Evolutionary conservation across 179 eudicot species (phyloP).

Genomic region (Silene coronaria): DNA sequence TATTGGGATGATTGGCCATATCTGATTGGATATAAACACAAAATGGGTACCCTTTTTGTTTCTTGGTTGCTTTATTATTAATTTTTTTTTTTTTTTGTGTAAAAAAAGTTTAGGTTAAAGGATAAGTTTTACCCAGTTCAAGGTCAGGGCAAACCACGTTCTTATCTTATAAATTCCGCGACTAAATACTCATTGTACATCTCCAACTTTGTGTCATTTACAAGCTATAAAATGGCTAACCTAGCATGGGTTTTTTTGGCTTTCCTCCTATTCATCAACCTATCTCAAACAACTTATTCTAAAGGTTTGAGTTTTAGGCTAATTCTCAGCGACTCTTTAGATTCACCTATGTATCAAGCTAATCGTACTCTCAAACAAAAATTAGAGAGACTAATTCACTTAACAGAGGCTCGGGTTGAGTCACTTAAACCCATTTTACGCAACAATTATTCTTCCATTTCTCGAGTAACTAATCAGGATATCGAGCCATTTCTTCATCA

Average conservation of each 20-base stretch:
- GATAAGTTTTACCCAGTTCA: too few species aligned
- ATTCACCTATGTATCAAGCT: background rate
- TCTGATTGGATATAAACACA: background rate
- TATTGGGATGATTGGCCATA: background rate
- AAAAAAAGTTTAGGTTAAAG: too few species aligned
- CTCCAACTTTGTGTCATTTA: background rate
- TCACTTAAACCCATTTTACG: background rate
- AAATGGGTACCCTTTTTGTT: too few species aligned
- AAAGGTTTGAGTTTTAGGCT: conserved; percentile 11
- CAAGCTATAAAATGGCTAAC: background rate
- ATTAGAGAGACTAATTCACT: background rate
- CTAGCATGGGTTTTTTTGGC: background rate
- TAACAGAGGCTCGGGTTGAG: background rate
- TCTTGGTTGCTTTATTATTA: too few species aligned
- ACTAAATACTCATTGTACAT: too few species aligned
- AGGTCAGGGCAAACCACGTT: too few species aligned
- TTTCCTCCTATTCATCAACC: background rate
- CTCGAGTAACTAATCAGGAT: background rate
- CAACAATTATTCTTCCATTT: background rate
- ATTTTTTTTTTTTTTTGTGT: too few species aligned
- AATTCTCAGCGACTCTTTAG: background rate
- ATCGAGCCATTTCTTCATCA: background rate
- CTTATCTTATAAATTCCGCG: background rate
- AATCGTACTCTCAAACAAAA: background rate
- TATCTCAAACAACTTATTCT: background rate